A percentile compares a stretch with the other conserved stretches of the same genome.
phyloP scores from a whole-genome alignment of 1,284 basidiomycete genomes.

The Trametes polyzona region DNA sequence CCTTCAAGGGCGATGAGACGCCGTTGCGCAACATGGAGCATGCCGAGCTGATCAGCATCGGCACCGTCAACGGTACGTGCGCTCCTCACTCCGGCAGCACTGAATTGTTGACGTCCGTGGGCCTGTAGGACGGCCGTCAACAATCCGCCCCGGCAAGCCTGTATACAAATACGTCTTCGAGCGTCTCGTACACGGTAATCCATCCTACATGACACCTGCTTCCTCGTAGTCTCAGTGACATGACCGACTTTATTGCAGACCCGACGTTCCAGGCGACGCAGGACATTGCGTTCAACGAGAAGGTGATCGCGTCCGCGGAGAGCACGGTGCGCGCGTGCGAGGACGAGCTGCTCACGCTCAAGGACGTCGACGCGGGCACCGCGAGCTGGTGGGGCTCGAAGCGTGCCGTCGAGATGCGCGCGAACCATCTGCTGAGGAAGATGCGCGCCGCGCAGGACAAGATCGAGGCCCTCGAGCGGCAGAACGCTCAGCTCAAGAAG shows the following conservation, averaged over 20 bases:
- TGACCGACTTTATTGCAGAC: constrained; percentile 53
- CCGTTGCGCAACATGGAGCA: constrained; percentile 88
- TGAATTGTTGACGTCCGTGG: neutral
- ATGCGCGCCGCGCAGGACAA: constrained; percentile 72
- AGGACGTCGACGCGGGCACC: constrained; percentile 58
- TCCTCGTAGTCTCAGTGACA: neutral
- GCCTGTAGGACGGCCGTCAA: constrained; percentile 76
- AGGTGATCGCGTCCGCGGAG: constrained; percentile 70
- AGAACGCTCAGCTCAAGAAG: constrained; percentile 72
- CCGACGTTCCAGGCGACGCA: constrained; percentile 81
- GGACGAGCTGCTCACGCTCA: constrained; percentile 71
- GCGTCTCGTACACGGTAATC: constrained; percentile 73
- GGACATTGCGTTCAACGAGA: constrained; percentile 81
- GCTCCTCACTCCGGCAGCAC: neutral
- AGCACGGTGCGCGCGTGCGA: constrained; percentile 73
- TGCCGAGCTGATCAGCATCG: constrained; percentile 85
- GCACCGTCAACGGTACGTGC: constrained; percentile 68
- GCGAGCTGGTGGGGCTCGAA: constrained; percentile 51
- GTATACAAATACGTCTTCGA: constrained; percentile 88
- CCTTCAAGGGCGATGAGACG: constrained; percentile 91
- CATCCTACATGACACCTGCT: neutral
- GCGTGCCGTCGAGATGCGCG: constrained; percentile 64
- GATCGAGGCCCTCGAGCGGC: constrained; percentile 69
- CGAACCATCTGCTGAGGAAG: constrained; percentile 74
- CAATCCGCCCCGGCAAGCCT: constrained; percentile 88